Base-by-base conservation (phyloP, 805 yeast species). In the Lipomyces oligophaga region DNA sequence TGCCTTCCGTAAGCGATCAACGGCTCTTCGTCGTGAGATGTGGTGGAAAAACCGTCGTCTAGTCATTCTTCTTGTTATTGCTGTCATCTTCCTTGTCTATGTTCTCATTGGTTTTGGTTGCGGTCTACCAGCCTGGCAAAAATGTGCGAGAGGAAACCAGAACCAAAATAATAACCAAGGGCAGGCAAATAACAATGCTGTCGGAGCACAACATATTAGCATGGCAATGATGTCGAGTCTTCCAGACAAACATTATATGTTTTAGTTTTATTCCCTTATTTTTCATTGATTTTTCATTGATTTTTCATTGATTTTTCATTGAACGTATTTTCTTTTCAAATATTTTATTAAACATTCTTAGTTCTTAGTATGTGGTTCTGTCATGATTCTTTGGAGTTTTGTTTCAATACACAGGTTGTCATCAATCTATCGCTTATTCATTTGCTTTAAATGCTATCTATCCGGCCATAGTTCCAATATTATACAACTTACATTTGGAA, bases 1-100 rank as follows among this genome's bases (percentile, higher is more conserved):
- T 66, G 74, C 81, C 22, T 86, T 86, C 63, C 79, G 85, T 55
- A 78, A 81, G 54, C 74, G 79, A 49, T 82, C 95, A 1, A 77
- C 74, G 20, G 70, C 74, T 42, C 74, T 85, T 28, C 78, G 78
- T 57, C 69, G 85, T 31, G 74, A 72, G 49, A 72, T 85, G 76
- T 83, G 94, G 89, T 75, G 58, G 58, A 54, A 53, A 28, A 52
- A 52, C 34, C 52, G 34, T 37, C 42, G 45, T 19, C 45, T 52
- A 8, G 43, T 52, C 16, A 45, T 44, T 18, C 41, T 50, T 18
- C 31, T 50, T 22, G 35, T 50, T 26, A 38, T 53, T 32, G 57
- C 53, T 13, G 41, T 41, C 30, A 28, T 47, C 27, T 52, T 47
- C 44, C 47, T 52, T 16, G 38, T 52, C 32, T 52, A 52, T 40